Conservation (phyloP, 23 red algal species). For the Cyanidiococcus yangmingshanensis region DNA sequence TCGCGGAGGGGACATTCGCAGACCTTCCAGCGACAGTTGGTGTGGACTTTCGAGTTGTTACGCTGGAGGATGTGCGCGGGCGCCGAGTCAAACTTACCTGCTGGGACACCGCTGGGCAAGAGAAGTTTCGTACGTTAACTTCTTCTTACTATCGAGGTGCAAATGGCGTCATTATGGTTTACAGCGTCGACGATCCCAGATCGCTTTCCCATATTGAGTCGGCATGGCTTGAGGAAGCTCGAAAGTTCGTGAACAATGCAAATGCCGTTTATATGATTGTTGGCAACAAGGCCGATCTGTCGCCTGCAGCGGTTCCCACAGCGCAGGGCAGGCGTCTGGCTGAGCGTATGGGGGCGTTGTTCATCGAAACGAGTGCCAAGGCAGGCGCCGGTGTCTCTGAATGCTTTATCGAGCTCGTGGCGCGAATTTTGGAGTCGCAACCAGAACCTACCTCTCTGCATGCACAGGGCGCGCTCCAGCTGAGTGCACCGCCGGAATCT, state of each 20-base stretch:
- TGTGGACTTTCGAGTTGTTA: slow-evolving; percentile 47
- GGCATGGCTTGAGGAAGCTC: slow-evolving; percentile 58
- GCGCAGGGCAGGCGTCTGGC: slow-evolving; percentile 58
- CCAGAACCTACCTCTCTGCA: neutral
- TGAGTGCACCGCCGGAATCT: neutral
- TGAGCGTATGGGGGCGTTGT: slow-evolving; percentile 42
- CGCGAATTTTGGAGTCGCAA: slow-evolving; percentile 41
- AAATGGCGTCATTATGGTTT: slow-evolving; percentile 67
- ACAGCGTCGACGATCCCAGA: slow-evolving; percentile 54
- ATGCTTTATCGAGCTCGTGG: slow-evolving; percentile 65
- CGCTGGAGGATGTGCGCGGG: neutral
- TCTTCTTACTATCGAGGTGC: slow-evolving; percentile 75
- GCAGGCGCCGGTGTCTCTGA: slow-evolving; percentile 49
- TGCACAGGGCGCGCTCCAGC: neutral
- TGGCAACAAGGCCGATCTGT: slow-evolving; percentile 75
- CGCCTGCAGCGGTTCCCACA: slow-evolving; percentile 37
- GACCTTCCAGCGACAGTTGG: slow-evolving; percentile 60
- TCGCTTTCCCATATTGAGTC: slow-evolving; percentile 39
- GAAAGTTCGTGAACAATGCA: slow-evolving; percentile 45
- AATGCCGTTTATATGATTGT: slow-evolving; percentile 65
- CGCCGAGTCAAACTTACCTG: slow-evolving; percentile 14
- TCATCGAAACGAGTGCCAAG: slow-evolving; percentile 63
- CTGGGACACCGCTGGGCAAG: slow-evolving; percentile 86
- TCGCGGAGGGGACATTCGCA: slow-evolving; percentile 65
- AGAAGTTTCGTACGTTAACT: slow-evolving; percentile 78